Base-by-base conservation (phyloP, 495 filamentous ascomycete genomes). In the Penicillium manginii region DNA sequence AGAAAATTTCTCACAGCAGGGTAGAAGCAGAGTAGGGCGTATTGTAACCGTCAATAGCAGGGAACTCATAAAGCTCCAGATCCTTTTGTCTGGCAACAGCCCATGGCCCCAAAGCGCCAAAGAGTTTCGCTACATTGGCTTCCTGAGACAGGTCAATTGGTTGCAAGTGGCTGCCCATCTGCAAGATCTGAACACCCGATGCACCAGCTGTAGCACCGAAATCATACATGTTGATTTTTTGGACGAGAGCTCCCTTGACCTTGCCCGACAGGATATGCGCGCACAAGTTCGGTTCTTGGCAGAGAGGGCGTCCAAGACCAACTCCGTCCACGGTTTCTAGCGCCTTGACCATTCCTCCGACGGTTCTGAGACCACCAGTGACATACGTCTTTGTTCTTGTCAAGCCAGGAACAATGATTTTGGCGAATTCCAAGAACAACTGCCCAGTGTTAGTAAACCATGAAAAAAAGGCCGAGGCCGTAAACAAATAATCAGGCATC, bases 351-450 rank as follows among this genome's bases (percentile, higher is more conserved):
- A 90, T 88, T 3, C 74, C 87, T n/a, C 75, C 74, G 1, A 77
- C 84, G 1, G 85, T 82, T 60, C 79, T 74, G 57, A 90, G 76
- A 3, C 86, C 86, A 15, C 87, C 87, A 3, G 86, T 89, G 52
- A 89, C 72, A 57, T 84, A 88, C 1, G 73, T 73, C 63, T 79
- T 83, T 12, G 83, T 84, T 63, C 82, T 76, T 21, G 58, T 76
- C 23, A 86, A 72, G 14, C 55, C 73, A n/a, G 81, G 83, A 9
- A 78, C 74, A 47, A 88, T 87, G 43, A 73, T 55, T 39, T 88
- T 81, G 4, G 86, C 86, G 57, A 87, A 88, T 15, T 88, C 83
- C 47, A 89, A 68, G 73, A 89, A 89, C 72, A 86, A 88, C 5
- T 60, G 12, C 4, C 17, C 17, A 2, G 4, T 26, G 39, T 40